phyloP scores from a whole-genome alignment of 164 flowering plant species.

The Annona cherimola region DNA sequence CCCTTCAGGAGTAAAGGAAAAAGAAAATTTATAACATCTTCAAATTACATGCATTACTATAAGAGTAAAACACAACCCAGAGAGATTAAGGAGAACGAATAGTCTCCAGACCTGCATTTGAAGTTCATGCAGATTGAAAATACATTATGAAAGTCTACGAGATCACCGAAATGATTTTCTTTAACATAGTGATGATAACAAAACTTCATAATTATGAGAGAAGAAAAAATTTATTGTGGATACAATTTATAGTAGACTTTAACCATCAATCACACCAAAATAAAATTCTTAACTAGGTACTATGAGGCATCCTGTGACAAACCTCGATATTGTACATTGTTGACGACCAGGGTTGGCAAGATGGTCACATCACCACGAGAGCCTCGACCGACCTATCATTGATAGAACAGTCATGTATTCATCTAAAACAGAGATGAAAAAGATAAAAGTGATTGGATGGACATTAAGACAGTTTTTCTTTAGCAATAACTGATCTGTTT shows the following conservation, averaged over 20 bases:
- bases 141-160: background rate
- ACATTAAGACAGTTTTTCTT: background rate
- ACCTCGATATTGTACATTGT: constrained; percentile 93
- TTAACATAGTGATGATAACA: background rate
- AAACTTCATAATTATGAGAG: background rate
- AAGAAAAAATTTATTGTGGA: background rate
- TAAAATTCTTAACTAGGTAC: background rate
- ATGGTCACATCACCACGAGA: constrained; percentile 91
- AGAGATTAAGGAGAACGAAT: background rate
- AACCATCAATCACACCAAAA: background rate
- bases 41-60: background rate
- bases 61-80: background rate
- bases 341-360: constrained; percentile 85
- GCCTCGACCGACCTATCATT: constrained; percentile 68
- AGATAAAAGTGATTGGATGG: too few relatives aligned
- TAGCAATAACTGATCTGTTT: background rate
- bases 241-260: background rate
- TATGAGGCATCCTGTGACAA: constrained; percentile 8
- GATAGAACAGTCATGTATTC: background rate
- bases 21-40: background rate
- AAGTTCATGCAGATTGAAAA: background rate
- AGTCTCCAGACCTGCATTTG: background rate
- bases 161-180: background rate
- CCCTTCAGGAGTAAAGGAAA: constrained; percentile 39
- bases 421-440: background rate